Evolutionary conservation across 768 basidiomycete genomes (phyloP), one percentile per base, ranked within the genome.

Genomic region (Hypholoma fasciculare): DNA sequence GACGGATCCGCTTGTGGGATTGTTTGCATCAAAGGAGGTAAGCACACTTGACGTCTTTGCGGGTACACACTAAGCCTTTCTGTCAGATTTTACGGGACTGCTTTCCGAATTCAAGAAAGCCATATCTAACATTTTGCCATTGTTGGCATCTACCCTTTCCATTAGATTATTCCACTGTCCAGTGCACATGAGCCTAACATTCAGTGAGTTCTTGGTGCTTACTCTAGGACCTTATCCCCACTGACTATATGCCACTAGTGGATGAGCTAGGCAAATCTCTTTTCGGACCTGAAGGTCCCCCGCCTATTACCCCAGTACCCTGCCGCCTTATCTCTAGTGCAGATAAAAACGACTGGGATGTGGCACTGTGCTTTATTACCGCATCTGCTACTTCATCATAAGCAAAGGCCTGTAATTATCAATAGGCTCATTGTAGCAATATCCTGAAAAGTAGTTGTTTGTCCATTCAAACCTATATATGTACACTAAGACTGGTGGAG

Each of bases 261-360:
- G 54, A 56, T 6, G 56, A 60, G 39, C 53, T 73, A 0, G 65
- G 58, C 40, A 54, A 67, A 12, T n/a, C 40, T 16, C 58, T 78
- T 37, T 76, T 78, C 58, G 65, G 66, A 30, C 56, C 55, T 44
- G 57, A 64, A 2, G n/a, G 47, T 36, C 19, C 30, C 54, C 75
- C 76, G 12, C 74, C 83, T 8, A 68, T 76, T 11, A 85, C 82
- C 11, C 65, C 69, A 20, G 75, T 89, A 50, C 84, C 87, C 2
- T 86, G 83, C 63, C 72, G 77, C 37, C 65, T 63, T 46, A 80
- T 89, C 46, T 75, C 82, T 4, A 80, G 78, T 36, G 58, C 60
- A 14, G 63, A 66, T 1, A 61, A 58, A 27, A 75, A 82, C 56
- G 69, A 78, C 54, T 89, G 86, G 85, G 81, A 86, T 66, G 77